A percentile compares a stretch with the other conserved stretches of the same genome.
Conservation (phyloP, 805 yeast species). For the Ogataea pignaliae region DNA sequence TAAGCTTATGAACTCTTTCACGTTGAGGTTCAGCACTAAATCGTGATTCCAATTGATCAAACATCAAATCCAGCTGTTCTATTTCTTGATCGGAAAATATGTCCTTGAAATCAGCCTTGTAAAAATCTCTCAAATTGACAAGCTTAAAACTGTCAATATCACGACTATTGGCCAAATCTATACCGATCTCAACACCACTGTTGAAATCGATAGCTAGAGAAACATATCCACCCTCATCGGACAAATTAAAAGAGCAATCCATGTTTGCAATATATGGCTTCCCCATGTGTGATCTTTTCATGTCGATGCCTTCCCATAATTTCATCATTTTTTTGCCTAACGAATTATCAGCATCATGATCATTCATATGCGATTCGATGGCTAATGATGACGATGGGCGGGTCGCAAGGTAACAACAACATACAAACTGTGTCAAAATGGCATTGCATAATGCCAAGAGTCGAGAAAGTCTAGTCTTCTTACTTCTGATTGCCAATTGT, state of each 20-base stretch:
- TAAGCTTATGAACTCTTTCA: constrained; percentile 12
- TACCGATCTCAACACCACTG: constrained; percentile 32
- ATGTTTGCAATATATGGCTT: constrained; percentile 45
- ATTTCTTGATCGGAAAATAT: constrained; percentile 27
- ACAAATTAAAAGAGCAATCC: constrained; percentile 46
- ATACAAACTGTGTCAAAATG: constrained; percentile 41
- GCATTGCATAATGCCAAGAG: constrained; percentile 38
- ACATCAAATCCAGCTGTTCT: constrained; percentile 21
- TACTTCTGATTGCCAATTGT: constrained; percentile 38
- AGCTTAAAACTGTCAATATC: constrained; percentile 24
- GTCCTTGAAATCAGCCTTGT: constrained; percentile 20
- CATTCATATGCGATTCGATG: background rate
- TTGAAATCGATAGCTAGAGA: constrained; percentile 39
- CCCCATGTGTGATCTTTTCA: constrained; percentile 41
- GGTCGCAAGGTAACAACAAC: constrained; percentile 26
- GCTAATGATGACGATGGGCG: background rate
- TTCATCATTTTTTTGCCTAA: too few relatives aligned
- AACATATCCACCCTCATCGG: constrained; percentile 51
- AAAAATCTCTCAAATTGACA: constrained; percentile 25
- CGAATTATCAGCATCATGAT: constrained; percentile 2
- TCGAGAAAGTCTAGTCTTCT: constrained; percentile 33
- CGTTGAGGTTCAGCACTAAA: too few relatives aligned
- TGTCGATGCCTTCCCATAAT: constrained; percentile 17
- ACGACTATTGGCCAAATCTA: constrained; percentile 41
- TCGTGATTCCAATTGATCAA: constrained; percentile 1